phyloP scores from a whole-genome alignment of 2,329 filamentous ascomycete genomes.

The Trichoderma arundinaceum region DNA sequence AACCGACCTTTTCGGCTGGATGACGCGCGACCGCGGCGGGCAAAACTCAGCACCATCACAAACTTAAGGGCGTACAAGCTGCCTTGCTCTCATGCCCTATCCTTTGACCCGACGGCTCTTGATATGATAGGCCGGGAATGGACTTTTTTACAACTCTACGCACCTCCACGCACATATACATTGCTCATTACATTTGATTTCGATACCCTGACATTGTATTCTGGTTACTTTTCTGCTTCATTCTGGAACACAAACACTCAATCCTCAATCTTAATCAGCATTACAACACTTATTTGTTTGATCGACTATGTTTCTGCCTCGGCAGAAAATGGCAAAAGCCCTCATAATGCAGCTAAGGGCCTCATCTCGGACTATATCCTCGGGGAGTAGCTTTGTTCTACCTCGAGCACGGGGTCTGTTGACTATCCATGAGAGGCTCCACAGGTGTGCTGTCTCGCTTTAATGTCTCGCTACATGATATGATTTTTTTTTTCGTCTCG shows the following conservation, averaged over 20 bases:
- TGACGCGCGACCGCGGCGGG: conserved; percentile 54
- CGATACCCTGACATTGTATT: conserved; percentile 45
- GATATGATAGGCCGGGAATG: background rate
- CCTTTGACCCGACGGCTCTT: background rate
- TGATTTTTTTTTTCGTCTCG: background rate
- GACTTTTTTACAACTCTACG: conserved; percentile 21
- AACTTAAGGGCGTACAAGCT: conserved; percentile 1
- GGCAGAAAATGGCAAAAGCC: background rate
- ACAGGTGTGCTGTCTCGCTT: background rate
- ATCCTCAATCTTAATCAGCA: background rate
- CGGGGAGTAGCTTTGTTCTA: background rate
- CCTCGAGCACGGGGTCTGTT: background rate
- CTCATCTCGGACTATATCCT: background rate
- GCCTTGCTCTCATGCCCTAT: background rate
- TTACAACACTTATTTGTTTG: background rate
- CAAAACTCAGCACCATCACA: conserved; percentile 39
- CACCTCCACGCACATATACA: conserved; percentile 41
- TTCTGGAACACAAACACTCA: conserved; percentile 14
- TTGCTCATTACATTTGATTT: conserved; percentile 45
- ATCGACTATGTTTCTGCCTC: background rate
- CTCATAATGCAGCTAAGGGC: background rate
- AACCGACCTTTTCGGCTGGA: conserved; percentile 57
- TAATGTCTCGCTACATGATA: background rate
- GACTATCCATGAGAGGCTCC: background rate
- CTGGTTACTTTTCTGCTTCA: conserved; percentile 37